Base-by-base conservation (phyloP, 2,329 filamentous ascomycete species). In the Massarina eburnea region DNA sequence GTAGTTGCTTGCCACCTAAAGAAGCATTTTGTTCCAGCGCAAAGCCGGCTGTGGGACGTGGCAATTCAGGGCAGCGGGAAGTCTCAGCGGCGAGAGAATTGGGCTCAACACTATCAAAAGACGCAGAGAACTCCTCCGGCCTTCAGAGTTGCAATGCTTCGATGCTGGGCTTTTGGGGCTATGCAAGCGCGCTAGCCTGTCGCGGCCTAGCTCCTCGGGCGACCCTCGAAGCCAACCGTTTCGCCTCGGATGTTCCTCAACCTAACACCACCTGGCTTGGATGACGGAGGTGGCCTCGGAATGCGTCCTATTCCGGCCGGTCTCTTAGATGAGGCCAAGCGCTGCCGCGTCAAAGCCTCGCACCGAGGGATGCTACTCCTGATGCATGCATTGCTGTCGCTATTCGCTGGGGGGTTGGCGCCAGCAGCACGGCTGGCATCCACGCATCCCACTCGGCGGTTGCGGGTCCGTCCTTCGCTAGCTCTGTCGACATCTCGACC, bases 271-370 rank as follows among this genome's bases (percentile, higher is more conserved):
- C 27, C 12, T 30, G 27, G 27, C 12, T 7, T 8, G 4, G 7
- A 30, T 8, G 27, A 30, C 27, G 27, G 12, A 8, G 7, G 6
- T 30, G 27, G 10, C 18, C 22, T 34, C 39, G 39, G 38, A 7
- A 33, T 26, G 15, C 18, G 17, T 26, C 8, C 39, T 46, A 19
- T 36, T 40, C 44, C 26, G 44, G 33, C 33, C 26, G 7, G 39
- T 26, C 19, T 18, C 27, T 22, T 14, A 43, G 45, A 48, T 43
- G 45, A 48, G 39, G 45, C 40, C 45, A 48, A 48, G 45, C 34
- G 27, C 29, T 20, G n/a, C 29, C 17, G 43, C 30, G 30, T 35
- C 35, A 35, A 17, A 29, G 38, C 21, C 19, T 17, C 21, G 24
- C 21, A 6, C 22, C 37, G 24, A 18, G 6, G 9, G 22, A 39